Evolutionary conservation across 1,139 yeast genomes (phyloP).

Genomic region (Scheffersomyces segobiensis): DNA sequence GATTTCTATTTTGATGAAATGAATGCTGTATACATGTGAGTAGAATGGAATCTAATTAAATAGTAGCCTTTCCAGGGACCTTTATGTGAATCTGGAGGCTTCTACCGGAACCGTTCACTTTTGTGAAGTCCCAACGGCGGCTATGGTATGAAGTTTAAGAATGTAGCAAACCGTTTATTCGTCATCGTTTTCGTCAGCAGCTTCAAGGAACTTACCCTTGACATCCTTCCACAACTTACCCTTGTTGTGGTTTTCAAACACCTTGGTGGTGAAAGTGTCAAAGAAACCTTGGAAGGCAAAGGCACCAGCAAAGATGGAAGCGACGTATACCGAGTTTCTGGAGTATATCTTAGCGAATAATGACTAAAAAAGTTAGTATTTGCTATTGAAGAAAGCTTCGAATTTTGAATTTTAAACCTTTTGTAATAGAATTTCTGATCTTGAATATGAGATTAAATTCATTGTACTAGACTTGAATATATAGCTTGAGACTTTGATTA

Average conservation of each 20-base stretch:
- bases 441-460: too few relatives aligned
- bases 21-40: neutral
- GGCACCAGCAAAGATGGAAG: conserved; percentile 81
- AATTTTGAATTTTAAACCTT: too few relatives aligned
- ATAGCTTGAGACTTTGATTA: neutral
- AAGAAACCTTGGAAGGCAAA: conserved; percentile 87
- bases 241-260: conserved; percentile 86
- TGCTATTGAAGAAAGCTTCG: neutral
- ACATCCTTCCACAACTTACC: conserved; percentile 99
- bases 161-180: conserved; percentile 19
- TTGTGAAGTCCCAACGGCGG: neutral
- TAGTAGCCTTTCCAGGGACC: neutral
- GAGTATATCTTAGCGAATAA: conserved; percentile 53
- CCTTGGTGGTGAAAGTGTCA: conserved; percentile 72
- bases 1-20: neutral
- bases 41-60: neutral
- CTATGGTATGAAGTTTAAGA: neutral
- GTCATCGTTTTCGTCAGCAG: conserved; percentile 60
- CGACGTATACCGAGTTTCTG: conserved; percentile 92
- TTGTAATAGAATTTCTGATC: too few relatives aligned
- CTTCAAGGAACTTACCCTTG: conserved; percentile 62
- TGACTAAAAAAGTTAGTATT: conserved; percentile 16
- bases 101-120: neutral
- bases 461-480: neutral
- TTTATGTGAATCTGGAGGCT: neutral